These are phyloP conservation scores for Paecilomyces formosus DNA, from an alignment of 2,329 filamentous ascomycete genomes.

Conservation along the genomic window DNA sequence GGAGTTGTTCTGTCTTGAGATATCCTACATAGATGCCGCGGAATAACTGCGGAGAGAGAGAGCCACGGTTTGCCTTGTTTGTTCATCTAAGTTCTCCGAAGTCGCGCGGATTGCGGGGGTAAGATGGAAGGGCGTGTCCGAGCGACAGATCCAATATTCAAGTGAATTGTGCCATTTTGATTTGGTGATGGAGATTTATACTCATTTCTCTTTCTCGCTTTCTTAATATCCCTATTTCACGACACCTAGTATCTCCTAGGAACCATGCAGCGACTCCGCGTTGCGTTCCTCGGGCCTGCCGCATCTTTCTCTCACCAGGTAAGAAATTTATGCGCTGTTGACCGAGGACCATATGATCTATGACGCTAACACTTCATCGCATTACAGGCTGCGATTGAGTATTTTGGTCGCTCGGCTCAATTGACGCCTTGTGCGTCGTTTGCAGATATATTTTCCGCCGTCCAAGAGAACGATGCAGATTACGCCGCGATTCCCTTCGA, in stretches of 20 bases:
- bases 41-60: background rate
- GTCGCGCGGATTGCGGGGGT: background rate
- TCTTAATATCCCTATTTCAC: background rate
- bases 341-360: background rate
- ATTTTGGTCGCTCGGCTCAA: conserved; percentile 34
- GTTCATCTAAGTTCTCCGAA: background rate
- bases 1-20: background rate
- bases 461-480: conserved; percentile 57
- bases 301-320: conserved; percentile 67
- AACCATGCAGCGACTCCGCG: conserved; percentile 19
- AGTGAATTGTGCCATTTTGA: background rate
- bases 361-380: background rate
- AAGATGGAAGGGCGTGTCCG: background rate
- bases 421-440: conserved; percentile 31
- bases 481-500: conserved; percentile 89
- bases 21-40: background rate
- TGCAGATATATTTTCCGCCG: conserved; percentile 67
- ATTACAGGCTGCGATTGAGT: conserved; percentile 46
- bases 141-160: background rate
- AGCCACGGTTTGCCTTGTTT: background rate
- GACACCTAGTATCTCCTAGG: background rate
- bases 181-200: background rate
- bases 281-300: conserved; percentile 55
- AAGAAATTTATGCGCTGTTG: conserved; percentile 5
- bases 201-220: background rate